Conservation (phyloP, 768 basidiomycete genomes). For the Xanthoconium stramineum region DNA sequence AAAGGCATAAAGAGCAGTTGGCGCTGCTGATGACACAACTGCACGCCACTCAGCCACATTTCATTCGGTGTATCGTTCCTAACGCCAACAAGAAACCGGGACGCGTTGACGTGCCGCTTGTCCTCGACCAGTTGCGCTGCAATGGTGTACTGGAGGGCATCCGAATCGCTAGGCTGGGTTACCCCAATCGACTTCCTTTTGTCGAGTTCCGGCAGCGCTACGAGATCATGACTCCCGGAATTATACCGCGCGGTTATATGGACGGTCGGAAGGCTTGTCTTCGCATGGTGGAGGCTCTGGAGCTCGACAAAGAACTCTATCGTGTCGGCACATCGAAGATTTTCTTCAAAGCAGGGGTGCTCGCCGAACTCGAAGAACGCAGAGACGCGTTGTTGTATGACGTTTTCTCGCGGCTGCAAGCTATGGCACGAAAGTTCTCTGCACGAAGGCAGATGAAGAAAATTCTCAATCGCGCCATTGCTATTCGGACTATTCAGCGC, state of each 20-base stretch:
- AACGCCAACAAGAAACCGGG: slow-evolving; percentile 90
- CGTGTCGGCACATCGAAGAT: slow-evolving; percentile 96
- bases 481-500: slow-evolving; percentile 88
- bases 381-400: slow-evolving; percentile 86
- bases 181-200: slow-evolving; percentile 95
- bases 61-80: slow-evolving; percentile 97
- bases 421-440: slow-evolving; percentile 79
- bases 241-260: slow-evolving; percentile 95
- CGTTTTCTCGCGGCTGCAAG: slow-evolving; percentile 85
- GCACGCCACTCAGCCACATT: slow-evolving; percentile 93
- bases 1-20: slow-evolving; percentile 95
- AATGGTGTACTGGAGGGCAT: slow-evolving; percentile 99
- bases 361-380: slow-evolving; percentile 93
- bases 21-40: slow-evolving; percentile 88
- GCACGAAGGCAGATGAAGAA: slow-evolving; percentile 92
- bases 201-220: slow-evolving; percentile 97
- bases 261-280: slow-evolving; percentile 94
- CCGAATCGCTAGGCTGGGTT: slow-evolving; percentile 94
- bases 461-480: slow-evolving; percentile 86
- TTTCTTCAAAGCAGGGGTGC: slow-evolving; percentile 97
- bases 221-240: slow-evolving; percentile 90
- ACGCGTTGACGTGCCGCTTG: slow-evolving; percentile 88
- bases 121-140: slow-evolving; percentile 93
- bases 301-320: slow-evolving; percentile 80
- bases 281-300: slow-evolving; percentile 85